phyloP scores from a whole-genome alignment of 129 eudicot genomes.

The Erigeron canadensis region DNA sequence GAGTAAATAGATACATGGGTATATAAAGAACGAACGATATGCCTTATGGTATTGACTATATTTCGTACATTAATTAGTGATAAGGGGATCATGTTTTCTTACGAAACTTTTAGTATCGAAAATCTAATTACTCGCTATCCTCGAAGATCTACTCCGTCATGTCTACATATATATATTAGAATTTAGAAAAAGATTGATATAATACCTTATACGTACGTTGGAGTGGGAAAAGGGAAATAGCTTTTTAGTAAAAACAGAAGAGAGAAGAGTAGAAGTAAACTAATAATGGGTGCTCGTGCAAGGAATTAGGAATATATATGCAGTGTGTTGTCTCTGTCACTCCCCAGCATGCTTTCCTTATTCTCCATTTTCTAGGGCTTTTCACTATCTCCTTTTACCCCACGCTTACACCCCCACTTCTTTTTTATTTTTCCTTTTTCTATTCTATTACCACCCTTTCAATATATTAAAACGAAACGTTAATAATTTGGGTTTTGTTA shows the following conservation, averaged over 20 bases:
- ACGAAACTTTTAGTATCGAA: too few species aligned
- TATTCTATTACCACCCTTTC: neutral
- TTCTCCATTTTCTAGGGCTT: slow-evolving; percentile 42
- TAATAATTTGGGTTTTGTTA: too few species aligned
- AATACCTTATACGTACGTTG: too few species aligned
- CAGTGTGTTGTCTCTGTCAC: slow-evolving; percentile 68
- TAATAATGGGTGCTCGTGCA: slow-evolving; percentile 45
- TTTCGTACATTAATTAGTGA: too few species aligned
- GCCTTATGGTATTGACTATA: too few species aligned
- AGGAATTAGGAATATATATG: slow-evolving; percentile 56
- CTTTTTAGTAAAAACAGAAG: slow-evolving; percentile 35
- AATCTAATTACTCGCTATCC: too few species aligned
- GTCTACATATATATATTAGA: too few species aligned
- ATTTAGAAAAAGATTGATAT: too few species aligned
- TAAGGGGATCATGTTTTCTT: too few species aligned
- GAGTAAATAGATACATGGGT: neutral
- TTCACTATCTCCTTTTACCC: slow-evolving; percentile 31
- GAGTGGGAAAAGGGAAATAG: slow-evolving; percentile 39
- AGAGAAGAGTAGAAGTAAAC: too few species aligned
- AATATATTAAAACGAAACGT: neutral
- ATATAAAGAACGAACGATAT: too few species aligned
- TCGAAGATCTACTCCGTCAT: too few species aligned
- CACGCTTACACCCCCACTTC: slow-evolving; percentile 35
- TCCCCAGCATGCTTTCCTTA: slow-evolving; percentile 47
- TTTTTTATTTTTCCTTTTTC: neutral